Conservation (phyloP, 495 filamentous ascomycete species). For the Aspergillus avenaceus region DNA sequence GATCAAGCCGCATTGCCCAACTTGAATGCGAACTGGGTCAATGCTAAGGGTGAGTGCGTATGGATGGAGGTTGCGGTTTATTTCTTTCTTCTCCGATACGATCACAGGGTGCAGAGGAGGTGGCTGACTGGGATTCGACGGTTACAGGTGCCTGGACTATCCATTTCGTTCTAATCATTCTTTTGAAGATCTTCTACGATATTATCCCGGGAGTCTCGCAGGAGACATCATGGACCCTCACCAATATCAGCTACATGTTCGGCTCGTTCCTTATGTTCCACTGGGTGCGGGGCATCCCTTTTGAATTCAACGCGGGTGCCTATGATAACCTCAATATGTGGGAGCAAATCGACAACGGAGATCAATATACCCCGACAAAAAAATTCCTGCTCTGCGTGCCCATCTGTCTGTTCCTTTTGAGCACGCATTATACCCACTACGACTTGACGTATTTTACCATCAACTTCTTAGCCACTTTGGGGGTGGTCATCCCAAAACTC, state of each 20-base stretch:
- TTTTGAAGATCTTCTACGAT: conserved; percentile 92
- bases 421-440: conserved; percentile 98
- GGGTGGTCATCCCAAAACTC: conserved; percentile 91
- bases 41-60: conserved; percentile 79
- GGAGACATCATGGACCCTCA: conserved; percentile 97
- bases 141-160: conserved; percentile 84
- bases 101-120: not conserved
- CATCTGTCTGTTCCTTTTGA: conserved; percentile 88
- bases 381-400: conserved; percentile 95
- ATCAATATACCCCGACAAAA: conserved; percentile 97
- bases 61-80: conserved; percentile 5
- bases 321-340: conserved; percentile 99
- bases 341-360: conserved; percentile 99
- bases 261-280: conserved; percentile 99
- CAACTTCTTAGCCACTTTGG: conserved; percentile 88
- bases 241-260: conserved; percentile 98
- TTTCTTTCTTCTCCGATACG: no score
- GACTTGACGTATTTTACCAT: conserved; percentile 94
- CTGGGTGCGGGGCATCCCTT: conserved; percentile 94
- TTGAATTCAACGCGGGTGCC: conserved; percentile 98
- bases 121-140: not conserved
- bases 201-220: conserved; percentile 92
- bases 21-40: conserved; percentile 97
- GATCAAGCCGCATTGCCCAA: conserved; percentile 95
- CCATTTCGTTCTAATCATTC: conserved; percentile 84